These are phyloP conservation scores for Aspergillus carlsbadensis DNA, from an alignment of 495 filamentous ascomycete genomes.

Conservation along the genomic window DNA sequence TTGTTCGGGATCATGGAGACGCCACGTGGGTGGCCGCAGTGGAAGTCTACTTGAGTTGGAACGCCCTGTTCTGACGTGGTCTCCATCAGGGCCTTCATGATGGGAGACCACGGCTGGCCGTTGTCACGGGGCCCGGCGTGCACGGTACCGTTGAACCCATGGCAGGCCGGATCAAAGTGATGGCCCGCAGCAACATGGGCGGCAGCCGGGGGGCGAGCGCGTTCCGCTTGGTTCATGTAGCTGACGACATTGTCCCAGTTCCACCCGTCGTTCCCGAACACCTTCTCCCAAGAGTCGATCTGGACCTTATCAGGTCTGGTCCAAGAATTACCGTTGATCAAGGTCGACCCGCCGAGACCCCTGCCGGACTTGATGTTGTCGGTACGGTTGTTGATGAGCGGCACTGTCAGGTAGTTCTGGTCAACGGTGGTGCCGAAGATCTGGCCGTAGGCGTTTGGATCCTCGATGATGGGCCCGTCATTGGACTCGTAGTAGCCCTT, in stretches of 20 bases:
- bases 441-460: slow-evolving; percentile 35
- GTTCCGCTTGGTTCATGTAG: slow-evolving; percentile 35
- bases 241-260: slow-evolving; percentile 47
- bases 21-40: slow-evolving; percentile 26
- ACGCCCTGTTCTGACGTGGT: slow-evolving; percentile 15
- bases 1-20: slow-evolving; percentile 31
- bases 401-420: slow-evolving; percentile 17
- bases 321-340: slow-evolving; percentile 53
- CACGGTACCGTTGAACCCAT: slow-evolving; percentile 28
- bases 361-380: slow-evolving; percentile 25
- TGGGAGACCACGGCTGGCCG: slow-evolving; percentile 18
- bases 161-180: slow-evolving; percentile 22
- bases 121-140: slow-evolving; percentile 23
- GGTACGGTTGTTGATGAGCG: slow-evolving; percentile 18
- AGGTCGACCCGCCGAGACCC: slow-evolving; percentile 53
- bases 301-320: slow-evolving; percentile 43
- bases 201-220: slow-evolving; percentile 13
- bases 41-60: slow-evolving; percentile 21
- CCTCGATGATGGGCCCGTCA: slow-evolving; percentile 30
- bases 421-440: slow-evolving; percentile 32
- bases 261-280: slow-evolving; percentile 51
- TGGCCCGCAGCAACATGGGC: slow-evolving; percentile 23
- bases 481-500: slow-evolving; percentile 39
- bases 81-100: slow-evolving; percentile 26
- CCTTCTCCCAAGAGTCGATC: slow-evolving; percentile 51